Evolutionary conservation across 2,329 filamentous ascomycete genomes (phyloP).

Genomic region (Colletotrichum noveboracense): DNA sequence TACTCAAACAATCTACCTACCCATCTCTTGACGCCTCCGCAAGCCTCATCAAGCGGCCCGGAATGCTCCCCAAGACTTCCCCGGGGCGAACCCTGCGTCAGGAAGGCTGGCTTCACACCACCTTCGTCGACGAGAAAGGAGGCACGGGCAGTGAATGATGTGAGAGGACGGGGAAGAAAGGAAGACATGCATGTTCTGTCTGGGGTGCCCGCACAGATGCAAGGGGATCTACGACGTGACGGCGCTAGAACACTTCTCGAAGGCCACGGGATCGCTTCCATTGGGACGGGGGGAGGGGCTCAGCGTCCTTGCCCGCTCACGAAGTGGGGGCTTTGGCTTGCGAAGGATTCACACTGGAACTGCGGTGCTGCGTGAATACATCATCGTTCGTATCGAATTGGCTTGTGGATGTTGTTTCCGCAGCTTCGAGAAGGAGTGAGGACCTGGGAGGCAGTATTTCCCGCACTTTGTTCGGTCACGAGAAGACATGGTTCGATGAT

Average conservation of each 20-base stretch:
- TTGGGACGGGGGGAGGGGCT: neutral
- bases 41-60: neutral
- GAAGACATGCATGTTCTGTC: neutral
- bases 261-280: neutral
- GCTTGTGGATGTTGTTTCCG: neutral
- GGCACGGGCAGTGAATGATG: neutral
- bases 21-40: neutral
- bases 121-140: neutral
- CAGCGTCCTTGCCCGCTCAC: neutral
- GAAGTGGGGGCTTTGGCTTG: neutral
- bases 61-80: neutral
- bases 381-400: neutral
- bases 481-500: neutral
- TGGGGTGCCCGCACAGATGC: neutral
- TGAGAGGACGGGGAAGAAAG: neutral
- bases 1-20: neutral
- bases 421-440: neutral
- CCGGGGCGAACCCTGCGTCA: neutral
- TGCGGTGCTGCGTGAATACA: neutral
- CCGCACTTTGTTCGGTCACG: neutral
- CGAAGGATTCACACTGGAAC: neutral
- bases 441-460: neutral
- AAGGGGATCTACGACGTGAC: neutral
- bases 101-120: neutral
- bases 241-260: conserved; percentile 10